These are phyloP conservation scores for Atractiella rhizophila DNA, from an alignment of 768 basidiomycete species.

Conservation along the genomic window DNA sequence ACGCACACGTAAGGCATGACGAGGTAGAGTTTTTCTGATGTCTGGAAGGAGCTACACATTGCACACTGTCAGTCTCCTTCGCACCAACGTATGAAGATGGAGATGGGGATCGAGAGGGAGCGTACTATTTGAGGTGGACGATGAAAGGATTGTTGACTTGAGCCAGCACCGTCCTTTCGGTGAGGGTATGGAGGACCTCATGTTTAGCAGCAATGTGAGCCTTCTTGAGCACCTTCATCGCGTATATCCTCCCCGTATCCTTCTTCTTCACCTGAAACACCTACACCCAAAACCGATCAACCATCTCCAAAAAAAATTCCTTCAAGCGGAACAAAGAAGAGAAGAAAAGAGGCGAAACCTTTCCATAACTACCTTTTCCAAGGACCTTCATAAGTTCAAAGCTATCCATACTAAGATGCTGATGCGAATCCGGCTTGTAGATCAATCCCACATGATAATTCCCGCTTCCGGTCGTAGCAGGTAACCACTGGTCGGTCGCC, in stretches of 20 bases:
- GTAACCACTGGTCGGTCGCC: constrained; percentile 71
- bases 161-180: constrained; percentile 91
- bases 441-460: constrained; percentile 72
- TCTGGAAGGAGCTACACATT: constrained; percentile 1
- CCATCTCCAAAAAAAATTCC: too few species aligned
- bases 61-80: not conserved
- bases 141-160: constrained; percentile 68
- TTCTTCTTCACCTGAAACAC: constrained; percentile 98
- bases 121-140: constrained; percentile 87
- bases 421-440: constrained; percentile 49
- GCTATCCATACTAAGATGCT: constrained; percentile 52
- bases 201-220: constrained; percentile 89
- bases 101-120: constrained; percentile 83
- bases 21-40: constrained; percentile 7
- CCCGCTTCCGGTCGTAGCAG: constrained; percentile 32
- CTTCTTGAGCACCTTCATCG: constrained; percentile 94
- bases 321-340: too few species aligned
- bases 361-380: constrained; percentile 90
- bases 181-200: constrained; percentile 92
- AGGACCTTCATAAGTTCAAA: constrained; percentile 93
- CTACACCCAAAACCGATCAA: too few species aligned
- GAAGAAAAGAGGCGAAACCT: too few species aligned
- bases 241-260: constrained; percentile 76
- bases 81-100: constrained; percentile 35
- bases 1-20: constrained; percentile 9